Base-by-base conservation (phyloP, 495 filamentous ascomycete genomes). In the Penicillium malachiteum region DNA sequence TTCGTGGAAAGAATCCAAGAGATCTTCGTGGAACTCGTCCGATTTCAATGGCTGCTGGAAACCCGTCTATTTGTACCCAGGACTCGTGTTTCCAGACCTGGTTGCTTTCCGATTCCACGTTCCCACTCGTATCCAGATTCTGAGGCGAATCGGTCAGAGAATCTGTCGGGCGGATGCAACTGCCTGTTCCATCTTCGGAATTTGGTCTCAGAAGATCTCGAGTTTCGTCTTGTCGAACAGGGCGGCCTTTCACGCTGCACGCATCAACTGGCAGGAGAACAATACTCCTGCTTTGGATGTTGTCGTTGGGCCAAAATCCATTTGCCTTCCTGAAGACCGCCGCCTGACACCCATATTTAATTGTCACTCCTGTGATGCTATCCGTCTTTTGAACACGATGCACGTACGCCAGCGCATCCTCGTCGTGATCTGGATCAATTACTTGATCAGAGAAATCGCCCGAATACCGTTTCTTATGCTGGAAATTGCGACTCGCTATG, bases 251-350 rank as follows among this genome's bases (percentile, higher is more conserved):
- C 35, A 92, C 81, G 18, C 85, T 85, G 68, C 94, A 97, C 9
- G 88, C 88, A 65, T 96, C 94, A 11, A 97, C 91, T 3, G 94
- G 94, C 30, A 98, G 70, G 8, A 96, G 76, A 13, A 98, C 79
- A 16, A 81, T 85, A 59, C 90, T 90, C 39, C 91, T 84, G 49
- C 84, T 81, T 66, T 96, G 92, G 35, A 96, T 87, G 52, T 82
- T 87, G 66, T 97, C 95, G 55, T 90, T 90, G 7, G 90, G 89
- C 94, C 94, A 97, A 60, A 98, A 82, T 14, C 93, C 84, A 65
- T 98, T 98, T 26, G 90, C 88, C 66, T 91, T 92, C 21, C 88
- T 75, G 54, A 98, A 88, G 0, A 89, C 78, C 30, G 88, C 84
- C 43, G 88, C 80, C 55, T 87, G 83, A 62, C 91, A 96, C 58